Evolutionary conservation across 2,329 filamentous ascomycete genomes (phyloP), one percentile per base, ranked within the genome.

Genomic region (Ophiostoma novo-ulmi): DNA sequence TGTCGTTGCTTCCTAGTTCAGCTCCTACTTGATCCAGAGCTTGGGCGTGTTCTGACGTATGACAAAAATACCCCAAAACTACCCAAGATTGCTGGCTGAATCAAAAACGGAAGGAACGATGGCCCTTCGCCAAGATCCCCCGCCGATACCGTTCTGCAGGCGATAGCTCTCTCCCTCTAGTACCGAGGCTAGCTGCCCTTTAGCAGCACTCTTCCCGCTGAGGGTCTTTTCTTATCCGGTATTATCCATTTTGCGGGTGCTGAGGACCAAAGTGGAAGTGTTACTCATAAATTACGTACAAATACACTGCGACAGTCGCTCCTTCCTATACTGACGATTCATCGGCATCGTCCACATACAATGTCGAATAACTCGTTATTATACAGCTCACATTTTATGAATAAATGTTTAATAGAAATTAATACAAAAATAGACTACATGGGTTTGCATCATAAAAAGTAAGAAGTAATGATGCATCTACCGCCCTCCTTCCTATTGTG

Each of bases 21-120:
- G 26, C 35, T 64, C 31, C 31, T 36, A 35, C 61, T 64, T 5
- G 17, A 17, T 17, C 14, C 5, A 36, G 61, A 64, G 61, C 61
- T 64, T 38, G 22, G 26, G 55, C 61, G 61, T 31, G 61, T 35
- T 26, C 35, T 64, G 61, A 64, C 61, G 61, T 64, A 64, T 64
- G 61, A 36, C 61, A 20, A 38, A 58, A 58, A 22, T 58, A 17
- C 17, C 14, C 44, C 1, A 20, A 48, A 48, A 17, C 7, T 17
- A 20, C 44, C 44, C 6, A 48, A 58, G 26, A 22, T 58, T 58
- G 52, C 52, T 58, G 52, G 44, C 35, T n/a, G 17, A 35, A 35
- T 64, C 35, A 36, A 64, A 64, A 64, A 38, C n/a, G 61, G 61
- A 38, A 64, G 61, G 61, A 64, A n/a, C 61, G 61, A 35, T 64